Percentiles rank a stretch among this genome's conserved stretches.
phyloP scores from a whole-genome alignment of 75 land plant species.

The Isoetes taiwanensis region DNA sequence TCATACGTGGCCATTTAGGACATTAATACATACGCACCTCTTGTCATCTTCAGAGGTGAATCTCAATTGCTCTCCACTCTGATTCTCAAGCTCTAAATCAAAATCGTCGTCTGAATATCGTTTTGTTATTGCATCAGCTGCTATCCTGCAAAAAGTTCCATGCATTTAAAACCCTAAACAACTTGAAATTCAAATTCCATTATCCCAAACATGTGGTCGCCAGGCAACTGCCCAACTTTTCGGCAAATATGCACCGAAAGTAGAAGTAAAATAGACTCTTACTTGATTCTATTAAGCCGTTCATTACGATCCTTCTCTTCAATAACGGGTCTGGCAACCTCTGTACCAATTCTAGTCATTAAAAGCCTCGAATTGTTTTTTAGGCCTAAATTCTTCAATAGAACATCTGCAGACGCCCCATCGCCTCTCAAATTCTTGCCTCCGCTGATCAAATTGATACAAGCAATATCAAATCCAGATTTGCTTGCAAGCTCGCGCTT shows the following conservation, averaged over 20 bases:
- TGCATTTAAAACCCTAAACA: not conserved
- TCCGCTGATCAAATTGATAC: constrained; percentile 52
- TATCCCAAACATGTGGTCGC: not conserved
- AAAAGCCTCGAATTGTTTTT: constrained; percentile 51
- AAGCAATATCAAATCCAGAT: constrained; percentile 18
- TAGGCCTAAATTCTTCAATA: constrained; percentile 42
- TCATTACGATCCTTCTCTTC: constrained; percentile 45
- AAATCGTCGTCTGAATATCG: constrained; percentile 57
- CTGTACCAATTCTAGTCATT: constrained; percentile 26
- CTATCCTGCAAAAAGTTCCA: constrained; percentile 34
- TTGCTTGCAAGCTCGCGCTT: constrained; percentile 40
- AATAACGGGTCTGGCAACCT: constrained; percentile 33
- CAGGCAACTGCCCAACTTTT: not conserved
- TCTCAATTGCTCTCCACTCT: constrained; percentile 50
- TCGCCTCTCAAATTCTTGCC: constrained; percentile 57
- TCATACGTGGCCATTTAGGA: not conserved
- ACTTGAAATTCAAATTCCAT: not conserved
- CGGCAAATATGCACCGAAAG: not conserved
- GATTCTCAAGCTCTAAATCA: constrained; percentile 69
- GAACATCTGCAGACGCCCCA: constrained; percentile 5
- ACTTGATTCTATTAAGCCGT: constrained; percentile 67
- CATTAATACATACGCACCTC: too few species aligned
- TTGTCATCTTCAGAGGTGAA: constrained; percentile 59
- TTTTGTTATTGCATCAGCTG: constrained; percentile 47
- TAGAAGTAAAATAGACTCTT: not conserved